Evolutionary conservation across 306 rosid species (phyloP).

Genomic region (Potentilla sterilis): DNA sequence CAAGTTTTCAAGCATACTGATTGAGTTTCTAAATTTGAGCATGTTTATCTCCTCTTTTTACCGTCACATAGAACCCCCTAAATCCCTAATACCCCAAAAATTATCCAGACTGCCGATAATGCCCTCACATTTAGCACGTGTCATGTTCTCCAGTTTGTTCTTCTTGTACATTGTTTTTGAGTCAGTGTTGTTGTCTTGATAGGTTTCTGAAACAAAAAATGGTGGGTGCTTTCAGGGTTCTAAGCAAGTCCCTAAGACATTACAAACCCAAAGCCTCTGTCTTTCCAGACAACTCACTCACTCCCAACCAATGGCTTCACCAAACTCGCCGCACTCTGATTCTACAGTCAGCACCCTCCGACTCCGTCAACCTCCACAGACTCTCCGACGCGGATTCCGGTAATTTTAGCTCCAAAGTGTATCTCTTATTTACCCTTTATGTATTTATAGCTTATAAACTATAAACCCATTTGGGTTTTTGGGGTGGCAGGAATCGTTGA

Average conservation of each 20-base stretch:
- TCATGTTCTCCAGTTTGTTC: no score
- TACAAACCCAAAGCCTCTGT: constrained; percentile 28
- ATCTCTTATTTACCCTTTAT: background rate
- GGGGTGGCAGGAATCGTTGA: constrained; percentile 60
- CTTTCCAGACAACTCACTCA: constrained; percentile 16
- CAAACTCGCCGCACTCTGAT: constrained; percentile 55
- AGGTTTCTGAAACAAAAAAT: background rate
- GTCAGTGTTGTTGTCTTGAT: background rate
- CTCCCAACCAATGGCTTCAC: constrained; percentile 34
- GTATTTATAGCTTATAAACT: background rate
- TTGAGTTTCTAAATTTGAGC: no score
- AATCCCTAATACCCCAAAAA: no score
- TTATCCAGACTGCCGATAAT: no score
- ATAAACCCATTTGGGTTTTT: constrained; percentile 5
- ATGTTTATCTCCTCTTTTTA: no score
- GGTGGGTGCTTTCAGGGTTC: constrained; percentile 42
- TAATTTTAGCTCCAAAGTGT: constrained; percentile 6
- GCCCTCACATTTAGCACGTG: no score
- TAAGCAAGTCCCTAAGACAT: constrained; percentile 32
- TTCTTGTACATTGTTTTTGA: no score
- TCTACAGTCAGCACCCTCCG: constrained; percentile 48
- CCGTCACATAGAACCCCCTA: no score
- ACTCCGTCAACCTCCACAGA: constrained; percentile 52
- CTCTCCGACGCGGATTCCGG: constrained; percentile 71
- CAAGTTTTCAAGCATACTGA: no score